Evolutionary conservation across 352 stramenopile genomes (phyloP).

Genomic region (Phytophthora hybrid): DNA sequence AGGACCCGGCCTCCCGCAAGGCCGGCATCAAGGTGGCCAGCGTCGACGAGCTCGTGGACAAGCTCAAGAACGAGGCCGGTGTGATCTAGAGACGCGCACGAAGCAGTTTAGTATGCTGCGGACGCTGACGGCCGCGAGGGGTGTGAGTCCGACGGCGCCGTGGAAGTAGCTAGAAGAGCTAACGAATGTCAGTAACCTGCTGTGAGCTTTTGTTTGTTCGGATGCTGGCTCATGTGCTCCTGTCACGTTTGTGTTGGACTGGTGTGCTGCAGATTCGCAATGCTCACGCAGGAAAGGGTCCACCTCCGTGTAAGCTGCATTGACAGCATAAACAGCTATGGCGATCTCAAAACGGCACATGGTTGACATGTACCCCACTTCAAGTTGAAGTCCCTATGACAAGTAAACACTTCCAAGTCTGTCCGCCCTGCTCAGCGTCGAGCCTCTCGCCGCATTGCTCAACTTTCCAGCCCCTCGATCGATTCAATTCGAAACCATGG

Average conservation of each 20-base stretch:
- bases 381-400: slow-evolving; percentile 29
- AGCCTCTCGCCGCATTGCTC: slow-evolving; percentile 4
- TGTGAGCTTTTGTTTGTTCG: slow-evolving; percentile 12
- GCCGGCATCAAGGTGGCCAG: slow-evolving; percentile 95
- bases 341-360: not conserved
- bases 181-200: slow-evolving; percentile 31
- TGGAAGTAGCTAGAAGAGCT: slow-evolving; percentile 17
- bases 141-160: not conserved
- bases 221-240: not conserved
- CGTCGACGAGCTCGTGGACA: slow-evolving; percentile 96
- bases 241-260: too few relatives aligned
- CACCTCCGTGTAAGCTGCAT: not conserved
- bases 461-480: slow-evolving; percentile 4
- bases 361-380: slow-evolving; percentile 1
- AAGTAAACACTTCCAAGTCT: slow-evolving; percentile 30
- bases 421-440: slow-evolving; percentile 1
- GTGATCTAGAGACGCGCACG: slow-evolving; percentile 74
- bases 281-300: not conserved
- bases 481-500: not conserved
- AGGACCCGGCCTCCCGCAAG: slow-evolving; percentile 93
- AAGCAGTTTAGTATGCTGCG: slow-evolving; percentile 10
- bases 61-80: slow-evolving; percentile 96
- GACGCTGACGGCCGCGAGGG: not conserved
- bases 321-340: not conserved
- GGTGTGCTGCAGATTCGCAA: not conserved